phyloP scores from a whole-genome alignment of 805 yeast genomes.

The Wickerhamiella azymoides region DNA sequence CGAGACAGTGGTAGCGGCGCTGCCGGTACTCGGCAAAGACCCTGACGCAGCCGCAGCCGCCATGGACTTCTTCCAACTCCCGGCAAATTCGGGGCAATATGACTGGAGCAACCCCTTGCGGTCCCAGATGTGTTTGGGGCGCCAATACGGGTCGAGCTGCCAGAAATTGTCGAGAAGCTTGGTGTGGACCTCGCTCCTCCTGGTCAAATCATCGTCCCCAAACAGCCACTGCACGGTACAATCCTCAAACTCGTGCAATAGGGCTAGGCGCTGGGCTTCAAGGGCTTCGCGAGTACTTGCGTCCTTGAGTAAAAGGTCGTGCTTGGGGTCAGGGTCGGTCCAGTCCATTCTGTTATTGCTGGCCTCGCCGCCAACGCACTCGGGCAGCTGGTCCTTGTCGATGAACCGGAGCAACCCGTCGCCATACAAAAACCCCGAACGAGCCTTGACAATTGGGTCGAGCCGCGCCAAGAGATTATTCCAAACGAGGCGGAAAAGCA shows the following conservation, averaged over 20 bases:
- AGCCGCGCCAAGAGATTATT: neutral
- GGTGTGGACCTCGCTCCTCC: neutral
- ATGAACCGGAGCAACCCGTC: slow-evolving; percentile 1
- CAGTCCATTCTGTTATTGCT: neutral
- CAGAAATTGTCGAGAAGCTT: slow-evolving; percentile 29
- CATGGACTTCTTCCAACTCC: neutral
- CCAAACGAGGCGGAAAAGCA: neutral
- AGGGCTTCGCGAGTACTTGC: neutral
- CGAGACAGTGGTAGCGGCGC: neutral
- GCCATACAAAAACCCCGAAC: slow-evolving; percentile 36
- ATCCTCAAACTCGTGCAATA: neutral
- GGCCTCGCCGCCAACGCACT: neutral
- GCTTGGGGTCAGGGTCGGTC: neutral
- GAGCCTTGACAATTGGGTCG: slow-evolving; percentile 37
- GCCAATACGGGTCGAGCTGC: slow-evolving; percentile 61
- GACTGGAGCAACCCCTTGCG: slow-evolving; percentile 49
- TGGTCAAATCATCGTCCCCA: neutral
- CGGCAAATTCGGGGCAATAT: neutral
- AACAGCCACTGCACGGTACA: neutral
- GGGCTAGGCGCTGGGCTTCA: neutral
- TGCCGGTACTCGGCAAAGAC: neutral
- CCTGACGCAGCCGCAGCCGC: no score
- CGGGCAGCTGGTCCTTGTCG: neutral
- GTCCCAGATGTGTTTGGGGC: slow-evolving; percentile 70
- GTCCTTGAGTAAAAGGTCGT: slow-evolving; percentile 1